These are phyloP conservation scores for Amanita molliuscula DNA, from an alignment of 768 basidiomycete genomes.

Conservation along the genomic window DNA sequence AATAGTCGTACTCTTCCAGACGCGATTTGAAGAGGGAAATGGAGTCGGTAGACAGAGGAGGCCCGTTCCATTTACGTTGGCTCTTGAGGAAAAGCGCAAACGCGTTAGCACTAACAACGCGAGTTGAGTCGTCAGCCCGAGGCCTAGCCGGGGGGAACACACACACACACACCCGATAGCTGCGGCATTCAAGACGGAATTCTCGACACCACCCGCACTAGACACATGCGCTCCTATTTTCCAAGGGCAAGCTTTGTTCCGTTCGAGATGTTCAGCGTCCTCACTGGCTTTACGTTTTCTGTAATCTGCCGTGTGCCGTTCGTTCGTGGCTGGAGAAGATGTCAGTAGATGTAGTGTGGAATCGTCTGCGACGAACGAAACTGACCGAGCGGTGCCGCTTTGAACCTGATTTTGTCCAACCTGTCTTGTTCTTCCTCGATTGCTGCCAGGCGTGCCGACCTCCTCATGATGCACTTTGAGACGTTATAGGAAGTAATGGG, in stretches of 20 bases:
- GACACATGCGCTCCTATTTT: conserved; percentile 83
- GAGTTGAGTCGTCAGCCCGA: not conserved
- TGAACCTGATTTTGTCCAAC: not conserved
- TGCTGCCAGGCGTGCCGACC: not conserved
- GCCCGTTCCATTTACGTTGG: conserved; percentile 72
- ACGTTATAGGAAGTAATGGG: not conserved
- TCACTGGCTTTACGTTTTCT: conserved; percentile 11
- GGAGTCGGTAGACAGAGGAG: conserved; percentile 40
- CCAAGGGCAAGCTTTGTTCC: conserved; percentile 32
- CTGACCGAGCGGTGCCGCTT: not conserved
- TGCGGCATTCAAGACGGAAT: conserved; percentile 60
- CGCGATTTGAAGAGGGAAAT: conserved; percentile 50
- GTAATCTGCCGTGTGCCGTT: not conserved
- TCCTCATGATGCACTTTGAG: not conserved
- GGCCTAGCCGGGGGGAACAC: too few relatives aligned
- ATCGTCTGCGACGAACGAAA: not conserved
- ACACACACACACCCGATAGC: conserved; percentile 51
- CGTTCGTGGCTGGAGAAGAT: not conserved
- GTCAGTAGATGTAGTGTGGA: not conserved
- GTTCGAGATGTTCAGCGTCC: conserved; percentile 16
- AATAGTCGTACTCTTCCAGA: conserved; percentile 53
- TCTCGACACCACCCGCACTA: conserved; percentile 70
- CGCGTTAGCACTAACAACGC: conserved; percentile 53
- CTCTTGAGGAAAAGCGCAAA: conserved; percentile 82
- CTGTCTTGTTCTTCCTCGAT: not conserved